Base-by-base conservation (phyloP, 768 basidiomycete species). In the Phylloporus sp. region DNA sequence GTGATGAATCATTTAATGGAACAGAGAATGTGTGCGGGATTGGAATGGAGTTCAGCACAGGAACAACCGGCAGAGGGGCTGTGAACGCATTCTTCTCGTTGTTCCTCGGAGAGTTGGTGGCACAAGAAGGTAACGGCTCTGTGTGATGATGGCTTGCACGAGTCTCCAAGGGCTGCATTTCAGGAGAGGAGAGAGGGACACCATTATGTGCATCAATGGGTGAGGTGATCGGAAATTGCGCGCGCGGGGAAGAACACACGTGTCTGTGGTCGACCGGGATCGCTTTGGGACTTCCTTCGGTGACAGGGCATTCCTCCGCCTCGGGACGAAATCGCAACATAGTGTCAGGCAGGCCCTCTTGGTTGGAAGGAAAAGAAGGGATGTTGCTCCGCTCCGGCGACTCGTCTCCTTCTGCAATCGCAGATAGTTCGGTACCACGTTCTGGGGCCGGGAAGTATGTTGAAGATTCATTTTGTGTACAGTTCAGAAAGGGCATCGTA, bases 321-420 rank as follows among this genome's bases (percentile, higher is more conserved):
- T 9, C 38, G n/a, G 37, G 22, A 11, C 0, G 15, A 27, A 21
- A 11, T 26, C 5, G 44, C 39, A 36, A 23, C 10, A 33, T 24
- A 0, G n/a, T 29, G 14, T 48, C 41, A 29, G 33, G 17, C 18
- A 24, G 37, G 26, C 20, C 32, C 9, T 33, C 43, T 21, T 17
- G 39, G 20, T 33, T 18, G 32, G 38, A 38, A 40, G 22, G n/a
- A 32, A 40, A 27, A 20, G 45, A 46, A 24, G 31, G 35, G 14
- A 24, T 33, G 27, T 44, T 39, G 53, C 57, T 64, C 28, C 62
- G 63, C 44, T 86, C 82, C 5, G 63, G 62, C 3, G 68, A 69
- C 55, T 86, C 81, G 38, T 89, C 86, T 42, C 79, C 84, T 65
- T 87, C 86, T 0, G 75, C 79, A 44, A 87, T 86, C 44, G 84